Evolutionary conservation across 1,284 basidiomycete species (phyloP).

Genomic region (Pseudozyma sp.): DNA sequence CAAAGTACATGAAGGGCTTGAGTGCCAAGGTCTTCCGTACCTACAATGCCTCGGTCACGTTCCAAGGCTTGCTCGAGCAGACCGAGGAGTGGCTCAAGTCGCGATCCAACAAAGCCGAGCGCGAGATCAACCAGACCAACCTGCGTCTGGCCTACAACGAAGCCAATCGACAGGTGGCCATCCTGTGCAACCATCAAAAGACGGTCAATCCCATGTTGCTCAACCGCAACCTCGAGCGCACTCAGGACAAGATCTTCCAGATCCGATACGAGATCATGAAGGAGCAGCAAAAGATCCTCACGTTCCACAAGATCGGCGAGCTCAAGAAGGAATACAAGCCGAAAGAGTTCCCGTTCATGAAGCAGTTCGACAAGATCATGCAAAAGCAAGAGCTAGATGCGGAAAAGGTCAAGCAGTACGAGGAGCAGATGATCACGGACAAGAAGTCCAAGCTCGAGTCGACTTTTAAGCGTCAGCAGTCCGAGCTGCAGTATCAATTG

Average conservation of each 20-base stretch:
- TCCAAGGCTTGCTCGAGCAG: constrained; percentile 67
- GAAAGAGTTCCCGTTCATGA: constrained; percentile 76
- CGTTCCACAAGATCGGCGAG: constrained; percentile 72
- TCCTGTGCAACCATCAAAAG: constrained; percentile 68
- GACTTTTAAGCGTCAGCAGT: constrained; percentile 74
- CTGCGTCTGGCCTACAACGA: constrained; percentile 66
- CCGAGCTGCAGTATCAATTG: constrained; percentile 60
- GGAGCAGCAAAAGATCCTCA: constrained; percentile 66
- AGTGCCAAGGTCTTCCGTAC: constrained; percentile 69
- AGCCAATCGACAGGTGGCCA: constrained; percentile 67
- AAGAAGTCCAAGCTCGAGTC: constrained; percentile 79
- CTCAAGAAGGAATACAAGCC: constrained; percentile 72
- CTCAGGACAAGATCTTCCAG: constrained; percentile 59
- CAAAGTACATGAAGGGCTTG: constrained; percentile 66
- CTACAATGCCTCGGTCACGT: constrained; percentile 68
- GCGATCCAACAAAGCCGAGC: constrained; percentile 59
- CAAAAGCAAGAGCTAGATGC: constrained; percentile 93
- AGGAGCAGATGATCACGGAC: constrained; percentile 74
- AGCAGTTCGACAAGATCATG: constrained; percentile 70
- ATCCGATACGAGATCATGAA: constrained; percentile 67
- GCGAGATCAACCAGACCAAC: constrained; percentile 61
- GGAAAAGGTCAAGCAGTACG: constrained; percentile 85
- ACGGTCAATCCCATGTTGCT: constrained; percentile 65
- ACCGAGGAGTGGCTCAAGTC: constrained; percentile 63
- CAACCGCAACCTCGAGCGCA: constrained; percentile 54